Evolutionary conservation across 1,284 basidiomycete genomes (phyloP), one percentile per base, ranked within the genome.

Genomic region (Inonotus hispidus): DNA sequence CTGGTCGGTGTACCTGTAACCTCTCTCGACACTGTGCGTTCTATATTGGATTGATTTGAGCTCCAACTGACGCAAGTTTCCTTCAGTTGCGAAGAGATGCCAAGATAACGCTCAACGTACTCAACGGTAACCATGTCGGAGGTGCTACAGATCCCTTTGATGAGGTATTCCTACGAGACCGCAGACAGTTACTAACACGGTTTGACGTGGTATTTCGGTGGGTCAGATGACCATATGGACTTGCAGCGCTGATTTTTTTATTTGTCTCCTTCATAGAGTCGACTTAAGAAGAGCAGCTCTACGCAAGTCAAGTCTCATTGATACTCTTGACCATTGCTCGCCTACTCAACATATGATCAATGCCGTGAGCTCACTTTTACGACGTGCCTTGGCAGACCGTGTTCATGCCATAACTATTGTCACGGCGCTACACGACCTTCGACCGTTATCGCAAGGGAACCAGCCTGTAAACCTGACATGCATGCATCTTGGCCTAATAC

Each of bases 51-150:
- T 16, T 45, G 11, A 29, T 52, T 49, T 43, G 56, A 58, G 5
- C 38, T 35, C 10, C 50, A 54, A 19, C 53, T 41, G 3, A 35
- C 47, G 6, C 10, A 54, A 53, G 38, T 3, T 43, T 35, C 7
- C 39, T 23, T 46, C 65, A 95, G 92, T 80, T 96, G 49, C 79
- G 79, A 63, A 77, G 88, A 54, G 92, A 96, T 68, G 93, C 94
- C 0, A 76, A 79, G 52, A 78, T 82, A 66, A 91, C 92, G 0
- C 76, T 95, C 39, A 83, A 86, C 66, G 74, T 75, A 5, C 75
- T 89, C 19, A 82, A 85, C 63, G 73, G 71, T 62, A 73, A 72
- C 57, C 75, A 71, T 37, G 74, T 76, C 0, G 73, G 76, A 8
- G 74, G 73, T 2, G 21, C 14, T 14, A 14, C 39, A 1, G 87